Conservation (phyloP, 73 alveolate genomes). For the Tetrahymena borealis region DNA sequence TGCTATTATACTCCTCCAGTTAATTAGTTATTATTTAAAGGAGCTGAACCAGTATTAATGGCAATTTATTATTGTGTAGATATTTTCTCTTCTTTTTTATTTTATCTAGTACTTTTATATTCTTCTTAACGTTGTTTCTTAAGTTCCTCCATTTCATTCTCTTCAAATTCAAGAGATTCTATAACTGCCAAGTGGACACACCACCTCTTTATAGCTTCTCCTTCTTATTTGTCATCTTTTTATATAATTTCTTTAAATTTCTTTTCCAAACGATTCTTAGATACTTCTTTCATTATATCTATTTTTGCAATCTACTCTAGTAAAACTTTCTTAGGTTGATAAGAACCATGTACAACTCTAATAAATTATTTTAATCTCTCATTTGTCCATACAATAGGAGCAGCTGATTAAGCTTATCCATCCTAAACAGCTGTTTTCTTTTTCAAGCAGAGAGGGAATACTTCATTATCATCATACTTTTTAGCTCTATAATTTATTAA, state of each 20-base stretch:
- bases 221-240: background rate
- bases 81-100: background rate
- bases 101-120: background rate
- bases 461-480: background rate
- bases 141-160: background rate
- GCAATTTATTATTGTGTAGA: background rate
- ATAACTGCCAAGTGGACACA: background rate
- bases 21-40: background rate
- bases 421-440: background rate
- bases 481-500: background rate
- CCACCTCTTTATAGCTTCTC: background rate
- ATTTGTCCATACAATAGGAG: background rate
- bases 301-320: background rate
- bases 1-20: background rate
- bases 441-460: background rate
- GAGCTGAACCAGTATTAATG: background rate
- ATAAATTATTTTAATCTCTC: background rate
- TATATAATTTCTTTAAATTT: background rate
- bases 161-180: background rate
- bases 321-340: background rate
- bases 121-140: background rate
- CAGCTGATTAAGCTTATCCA: background rate
- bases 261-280: background rate
- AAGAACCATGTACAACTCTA: background rate
- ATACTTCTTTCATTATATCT: background rate